Base-by-base conservation (phyloP, 106 monocot genomes). In the Dendrobium officinale region DNA sequence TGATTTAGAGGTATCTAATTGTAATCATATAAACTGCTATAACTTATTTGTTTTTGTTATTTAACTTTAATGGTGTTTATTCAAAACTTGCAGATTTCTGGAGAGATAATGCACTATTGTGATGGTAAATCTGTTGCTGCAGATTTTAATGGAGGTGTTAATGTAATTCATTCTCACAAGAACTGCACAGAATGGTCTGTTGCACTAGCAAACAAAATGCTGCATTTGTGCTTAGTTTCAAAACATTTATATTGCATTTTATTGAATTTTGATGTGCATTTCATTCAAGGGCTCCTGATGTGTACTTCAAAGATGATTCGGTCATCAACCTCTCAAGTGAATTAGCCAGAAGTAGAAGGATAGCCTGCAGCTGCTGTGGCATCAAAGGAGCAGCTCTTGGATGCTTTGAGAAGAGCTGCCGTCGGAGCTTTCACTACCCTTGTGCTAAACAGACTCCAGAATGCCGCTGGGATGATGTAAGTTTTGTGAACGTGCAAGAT, bases 301-400 rank as follows among this genome's bases (percentile, higher is more conserved):
- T 99, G 29, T 99, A 90, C 83, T 99, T 99, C 67, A 82, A 99
- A 70, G 84, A 88, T 87, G 93, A 99, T 51, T 48, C 47, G 51
- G 93, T 84, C 9, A 73, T 95, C 44, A 99, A 99, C 81, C 89
- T 99, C 42, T 48, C 77, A 55, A 79, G 79, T 78, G 98, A 99
- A 81, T 66, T 99, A 82, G 72, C 93, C 42, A 90, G 98, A 88
- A 95, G 98, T 83, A 93, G 83, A 73, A 88, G 95, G 75, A 95
- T 99, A 42, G 93, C 88, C 74, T 99, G 98, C 81, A 82, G 91
- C 75, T 89, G 84, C 61, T 99, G 98, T 85, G 90, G 91, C 47
- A 86, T 87, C 83, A 95, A 93, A 81, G 98, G 98, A 55, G 98
- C 98, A 45, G 92, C 93, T 44, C 93, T 99, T 83, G 98, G 98